Evolutionary conservation across 176 grass and related monocot genomes (phyloP).

Genomic region (Ampelocalamus luodianensis): DNA sequence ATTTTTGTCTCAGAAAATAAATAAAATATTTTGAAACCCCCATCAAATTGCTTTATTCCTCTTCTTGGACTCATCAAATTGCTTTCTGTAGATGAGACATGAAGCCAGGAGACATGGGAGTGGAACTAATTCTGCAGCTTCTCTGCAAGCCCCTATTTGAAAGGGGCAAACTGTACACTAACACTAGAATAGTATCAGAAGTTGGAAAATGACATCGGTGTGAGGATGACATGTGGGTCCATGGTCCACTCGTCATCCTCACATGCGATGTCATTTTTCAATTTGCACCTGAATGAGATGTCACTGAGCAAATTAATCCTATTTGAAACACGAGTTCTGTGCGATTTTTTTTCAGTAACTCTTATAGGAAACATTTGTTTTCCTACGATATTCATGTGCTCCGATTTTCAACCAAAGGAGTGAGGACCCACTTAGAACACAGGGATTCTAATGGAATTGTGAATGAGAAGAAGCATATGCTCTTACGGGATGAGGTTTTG

Average conservation of each 20-base stretch:
- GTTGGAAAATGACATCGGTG: no score
- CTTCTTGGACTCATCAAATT: background rate
- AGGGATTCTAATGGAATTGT: background rate
- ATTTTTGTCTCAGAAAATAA: background rate
- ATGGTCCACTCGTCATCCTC: no score
- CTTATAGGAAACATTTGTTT: background rate
- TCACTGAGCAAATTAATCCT: no score
- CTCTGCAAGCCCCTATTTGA: no score
- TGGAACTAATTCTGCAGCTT: background rate
- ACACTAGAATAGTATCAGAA: no score
- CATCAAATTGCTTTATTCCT: background rate
- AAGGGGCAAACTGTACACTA: no score
- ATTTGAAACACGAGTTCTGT: background rate
- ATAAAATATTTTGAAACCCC: background rate
- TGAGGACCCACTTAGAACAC: no score
- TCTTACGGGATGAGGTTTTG: background rate
- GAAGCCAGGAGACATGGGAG: background rate
- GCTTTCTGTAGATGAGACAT: background rate
- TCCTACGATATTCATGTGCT: background rate
- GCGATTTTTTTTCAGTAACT: background rate
- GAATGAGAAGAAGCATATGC: background rate
- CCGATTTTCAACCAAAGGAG: background rate
- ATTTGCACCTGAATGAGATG: no score
- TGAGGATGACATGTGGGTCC: no score
- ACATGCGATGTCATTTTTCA: no score